phyloP scores from a whole-genome alignment of 2,329 filamentous ascomycete species.

The Fusarium sp. region DNA sequence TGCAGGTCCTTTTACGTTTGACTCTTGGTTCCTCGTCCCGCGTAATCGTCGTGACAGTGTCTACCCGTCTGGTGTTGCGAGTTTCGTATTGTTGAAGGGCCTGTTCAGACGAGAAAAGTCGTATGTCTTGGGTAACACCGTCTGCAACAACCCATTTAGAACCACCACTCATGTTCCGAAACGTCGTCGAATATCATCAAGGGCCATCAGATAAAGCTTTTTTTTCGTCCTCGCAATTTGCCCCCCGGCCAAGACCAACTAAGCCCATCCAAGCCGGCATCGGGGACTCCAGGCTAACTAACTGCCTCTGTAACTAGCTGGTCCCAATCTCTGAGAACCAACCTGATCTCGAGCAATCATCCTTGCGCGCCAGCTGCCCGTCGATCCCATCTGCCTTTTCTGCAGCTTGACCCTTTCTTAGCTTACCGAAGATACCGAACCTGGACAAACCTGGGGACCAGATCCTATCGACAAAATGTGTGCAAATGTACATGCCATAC shows the following conservation, averaged over 20 bases:
- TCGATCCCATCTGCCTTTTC: not conserved
- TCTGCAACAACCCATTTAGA: not conserved
- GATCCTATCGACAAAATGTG: not conserved
- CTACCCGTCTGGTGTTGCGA: not conserved
- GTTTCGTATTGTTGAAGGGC: not conserved
- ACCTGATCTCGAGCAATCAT: not conserved
- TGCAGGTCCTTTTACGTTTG: constrained; percentile 20
- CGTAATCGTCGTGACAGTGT: not conserved
- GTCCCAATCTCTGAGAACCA: not conserved
- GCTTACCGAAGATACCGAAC: not conserved
- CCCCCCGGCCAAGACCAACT: not conserved
- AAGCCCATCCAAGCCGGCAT: constrained; percentile 6
- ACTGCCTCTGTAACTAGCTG: not conserved
- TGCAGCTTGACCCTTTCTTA: constrained; percentile 1
- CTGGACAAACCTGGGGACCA: not conserved
- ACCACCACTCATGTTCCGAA: not conserved
- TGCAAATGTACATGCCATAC: not conserved
- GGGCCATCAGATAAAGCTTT: constrained; percentile 12
- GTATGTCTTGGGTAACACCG: not conserved
- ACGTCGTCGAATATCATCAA: not conserved
- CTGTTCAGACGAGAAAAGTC: not conserved
- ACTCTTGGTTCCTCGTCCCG: not conserved
- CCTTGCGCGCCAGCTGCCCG: not conserved
- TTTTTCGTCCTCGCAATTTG: not conserved
- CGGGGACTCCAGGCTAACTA: not conserved